Evolutionary conservation across 495 filamentous ascomycete genomes (phyloP).

Genomic region (Penicillium flavigenum): DNA sequence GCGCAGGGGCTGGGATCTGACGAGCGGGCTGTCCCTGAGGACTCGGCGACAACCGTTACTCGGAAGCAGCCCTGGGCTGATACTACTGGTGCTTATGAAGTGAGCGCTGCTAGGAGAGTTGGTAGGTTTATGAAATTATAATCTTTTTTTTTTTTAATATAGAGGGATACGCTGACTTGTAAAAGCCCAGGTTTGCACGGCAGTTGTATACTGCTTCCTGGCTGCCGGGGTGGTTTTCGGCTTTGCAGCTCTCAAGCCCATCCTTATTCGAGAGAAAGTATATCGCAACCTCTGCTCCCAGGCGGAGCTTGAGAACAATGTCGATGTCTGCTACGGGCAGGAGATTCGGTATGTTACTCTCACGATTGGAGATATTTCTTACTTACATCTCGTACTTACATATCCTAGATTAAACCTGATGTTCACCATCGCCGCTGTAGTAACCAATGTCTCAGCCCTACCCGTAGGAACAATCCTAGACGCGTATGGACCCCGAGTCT

Average conservation of each 20-base stretch:
- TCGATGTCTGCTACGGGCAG: slow-evolving; percentile 67
- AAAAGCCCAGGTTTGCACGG: slow-evolving; percentile 46
- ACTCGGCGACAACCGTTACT: slow-evolving; percentile 19
- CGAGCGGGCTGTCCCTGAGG: not conserved
- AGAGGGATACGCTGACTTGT: slow-evolving; percentile 4
- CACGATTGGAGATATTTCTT: not conserved
- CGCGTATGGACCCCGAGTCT: slow-evolving; percentile 73
- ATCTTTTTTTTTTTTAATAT: too few species aligned
- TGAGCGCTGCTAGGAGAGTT: slow-evolving; percentile 61
- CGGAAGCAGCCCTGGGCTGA: slow-evolving; percentile 25
- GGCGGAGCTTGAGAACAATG: slow-evolving; percentile 58
- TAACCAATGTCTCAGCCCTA: slow-evolving; percentile 65
- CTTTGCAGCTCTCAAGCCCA: slow-evolving; percentile 71
- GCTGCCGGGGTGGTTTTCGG: slow-evolving; percentile 73
- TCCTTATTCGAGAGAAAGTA: slow-evolving; percentile 64
- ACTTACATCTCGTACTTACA: slow-evolving; percentile 15
- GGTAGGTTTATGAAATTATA: slow-evolving; percentile 43
- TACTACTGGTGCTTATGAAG: slow-evolving; percentile 68
- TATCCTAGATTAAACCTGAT: slow-evolving; percentile 71
- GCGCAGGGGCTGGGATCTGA: not conserved
- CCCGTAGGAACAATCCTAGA: slow-evolving; percentile 82
- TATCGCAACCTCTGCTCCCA: slow-evolving; percentile 59
- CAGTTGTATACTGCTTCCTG: slow-evolving; percentile 79
- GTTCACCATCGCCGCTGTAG: slow-evolving; percentile 73
- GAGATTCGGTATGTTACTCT: slow-evolving; percentile 61